phyloP scores from a whole-genome alignment of 2,329 filamentous ascomycete genomes.

The Neopestalotiopsis sp. region DNA sequence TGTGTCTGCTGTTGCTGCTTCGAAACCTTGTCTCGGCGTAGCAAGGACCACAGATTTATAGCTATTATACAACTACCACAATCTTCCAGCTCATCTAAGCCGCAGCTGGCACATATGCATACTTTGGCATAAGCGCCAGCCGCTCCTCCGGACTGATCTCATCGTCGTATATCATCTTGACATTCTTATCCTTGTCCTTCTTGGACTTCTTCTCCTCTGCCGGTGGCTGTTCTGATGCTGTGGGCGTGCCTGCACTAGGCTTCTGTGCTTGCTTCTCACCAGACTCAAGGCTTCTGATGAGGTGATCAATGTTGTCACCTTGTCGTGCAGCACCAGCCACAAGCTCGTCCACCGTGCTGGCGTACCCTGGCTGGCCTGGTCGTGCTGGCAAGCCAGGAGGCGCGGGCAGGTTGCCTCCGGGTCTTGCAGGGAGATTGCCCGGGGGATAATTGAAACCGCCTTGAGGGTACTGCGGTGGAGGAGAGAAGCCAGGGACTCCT shows the following conservation, averaged over 20 bases:
- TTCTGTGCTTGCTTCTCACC: slow-evolving; percentile 58
- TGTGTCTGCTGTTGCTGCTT: neutral
- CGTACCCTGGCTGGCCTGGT: slow-evolving; percentile 41
- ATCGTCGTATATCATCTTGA: slow-evolving; percentile 81
- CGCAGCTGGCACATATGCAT: slow-evolving; percentile 65
- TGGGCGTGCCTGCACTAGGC: slow-evolving; percentile 27
- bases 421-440: slow-evolving; percentile 52
- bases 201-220: slow-evolving; percentile 68
- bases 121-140: slow-evolving; percentile 79
- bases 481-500: slow-evolving; percentile 36
- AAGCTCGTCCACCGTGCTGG: slow-evolving; percentile 50
- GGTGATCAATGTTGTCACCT: slow-evolving; percentile 67
- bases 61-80: neutral
- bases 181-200: slow-evolving; percentile 71
- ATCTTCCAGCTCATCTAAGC: slow-evolving; percentile 5
- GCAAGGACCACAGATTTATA: neutral
- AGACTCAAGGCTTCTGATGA: slow-evolving; percentile 69
- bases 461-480: slow-evolving; percentile 42
- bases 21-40: neutral
- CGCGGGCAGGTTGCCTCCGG: slow-evolving; percentile 44
- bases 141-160: slow-evolving; percentile 86
- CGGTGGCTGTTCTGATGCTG: slow-evolving; percentile 32
- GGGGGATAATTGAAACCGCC: slow-evolving; percentile 39
- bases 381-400: slow-evolving; percentile 50
- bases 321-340: slow-evolving; percentile 48